phyloP scores from a whole-genome alignment of 148 eudicot genomes.

The Persicaria maculosa region DNA sequence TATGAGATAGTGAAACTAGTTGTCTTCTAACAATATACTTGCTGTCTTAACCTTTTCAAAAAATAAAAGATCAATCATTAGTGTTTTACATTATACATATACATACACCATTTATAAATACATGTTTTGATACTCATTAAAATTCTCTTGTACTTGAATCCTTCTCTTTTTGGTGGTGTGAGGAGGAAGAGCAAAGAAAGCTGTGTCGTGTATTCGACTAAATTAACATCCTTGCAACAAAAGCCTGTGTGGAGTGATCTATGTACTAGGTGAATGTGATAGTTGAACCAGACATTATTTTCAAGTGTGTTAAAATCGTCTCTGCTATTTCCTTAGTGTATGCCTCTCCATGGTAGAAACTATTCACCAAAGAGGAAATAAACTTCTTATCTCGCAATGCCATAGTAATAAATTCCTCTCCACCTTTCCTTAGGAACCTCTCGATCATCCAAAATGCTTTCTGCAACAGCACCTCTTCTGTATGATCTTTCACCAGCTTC shows the following conservation, averaged over 20 bases:
- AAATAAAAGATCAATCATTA: background rate
- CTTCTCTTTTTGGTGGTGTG: too few species aligned
- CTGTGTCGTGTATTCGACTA: too few species aligned
- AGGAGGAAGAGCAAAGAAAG: too few species aligned
- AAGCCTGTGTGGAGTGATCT: background rate
- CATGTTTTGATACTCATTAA: background rate
- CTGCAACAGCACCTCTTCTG: background rate
- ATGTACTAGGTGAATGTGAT: background rate
- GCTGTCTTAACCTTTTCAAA: too few species aligned
- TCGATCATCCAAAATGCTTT: conserved; percentile 12
- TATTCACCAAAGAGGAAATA: background rate
- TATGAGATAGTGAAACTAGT: too few species aligned
- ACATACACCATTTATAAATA: background rate
- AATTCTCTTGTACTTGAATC: too few species aligned
- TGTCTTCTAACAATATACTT: too few species aligned
- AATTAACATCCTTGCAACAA: background rate
- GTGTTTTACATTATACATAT: background rate
- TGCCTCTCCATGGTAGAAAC: conserved; percentile 9
- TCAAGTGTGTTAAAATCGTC: conserved; percentile 11
- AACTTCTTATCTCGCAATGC: conserved; percentile 13
- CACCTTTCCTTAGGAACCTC: conserved; percentile 8
- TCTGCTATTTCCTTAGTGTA: conserved; percentile 7
- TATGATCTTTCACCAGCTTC: conserved; percentile 8
- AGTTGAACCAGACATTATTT: conserved; percentile 5
- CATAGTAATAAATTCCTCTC: conserved; percentile 4